Evolutionary conservation across 108 stramenopile genomes (phyloP), one percentile per base, ranked within the genome.

Genomic region (Discostella pseudostelligera): DNA sequence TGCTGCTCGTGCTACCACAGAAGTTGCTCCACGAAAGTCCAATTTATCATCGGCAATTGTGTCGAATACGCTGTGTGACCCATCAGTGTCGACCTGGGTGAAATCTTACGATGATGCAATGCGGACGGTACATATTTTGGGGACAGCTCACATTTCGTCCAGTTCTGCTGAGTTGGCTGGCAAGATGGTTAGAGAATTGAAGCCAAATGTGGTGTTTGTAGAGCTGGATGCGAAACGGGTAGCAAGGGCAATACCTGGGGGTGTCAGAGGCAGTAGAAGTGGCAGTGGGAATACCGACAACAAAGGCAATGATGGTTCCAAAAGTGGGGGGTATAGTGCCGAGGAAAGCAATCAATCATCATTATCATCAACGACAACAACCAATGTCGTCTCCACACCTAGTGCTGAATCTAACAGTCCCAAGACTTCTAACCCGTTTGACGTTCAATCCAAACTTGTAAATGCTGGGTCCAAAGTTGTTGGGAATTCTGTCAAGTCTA

Each of bases 221-320:
- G 90, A 94, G 61, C 67, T 94, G 46, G 93, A 94, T 83, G 69
- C 82, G n/a, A 91, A 91, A 62, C 76, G 93, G 8, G 75, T 91
- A 12, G 66, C 45, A 10, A 74, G 84, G 32, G 57, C 81, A 29
- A 70, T 76, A 39, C 75, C 71, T 19, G 57, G 62, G 0, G 50
- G 37, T 3, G 46, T 43, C 0, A 24, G 20, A 40, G 44, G 5
- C 19, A 43, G 19, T 19, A 45, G 19, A 13, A 26, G 40, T 57
- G 40, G n/a, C 39, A 32, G 22, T 47, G 65, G 44, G 4, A 21
- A 17, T 7, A 19, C 8, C 10, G 1, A 32, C 32, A 32, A 5
- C 32, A 32, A 32, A n/a, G n/a, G n/a, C 5, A 32, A 4, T 32
- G 32, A 32, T 39, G 37, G 28, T 50, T 43, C 19, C 37, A 28